phyloP scores from a whole-genome alignment of 176 grass and related monocot species.

The Ampelocalamus luodianensis region DNA sequence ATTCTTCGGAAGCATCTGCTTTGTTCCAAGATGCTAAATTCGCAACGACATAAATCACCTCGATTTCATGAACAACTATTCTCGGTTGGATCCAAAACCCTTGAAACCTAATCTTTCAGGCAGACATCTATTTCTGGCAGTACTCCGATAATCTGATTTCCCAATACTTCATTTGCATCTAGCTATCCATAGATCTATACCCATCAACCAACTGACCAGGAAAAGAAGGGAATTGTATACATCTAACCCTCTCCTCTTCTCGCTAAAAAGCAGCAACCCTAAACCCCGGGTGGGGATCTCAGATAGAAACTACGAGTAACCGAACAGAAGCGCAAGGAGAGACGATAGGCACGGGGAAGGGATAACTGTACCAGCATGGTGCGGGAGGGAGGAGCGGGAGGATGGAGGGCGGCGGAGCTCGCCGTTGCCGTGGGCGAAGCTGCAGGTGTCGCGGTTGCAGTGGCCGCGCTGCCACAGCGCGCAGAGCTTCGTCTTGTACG shows the following conservation, averaged over 20 bases:
- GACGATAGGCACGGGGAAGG: background rate
- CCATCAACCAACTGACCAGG: background rate
- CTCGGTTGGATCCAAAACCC: background rate
- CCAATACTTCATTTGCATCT: background rate
- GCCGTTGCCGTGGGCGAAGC: conserved; percentile 75
- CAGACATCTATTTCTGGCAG: background rate
- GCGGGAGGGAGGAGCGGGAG: conserved; percentile 52
- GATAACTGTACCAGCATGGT: conserved; percentile 12
- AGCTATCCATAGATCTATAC: conserved; percentile 2
- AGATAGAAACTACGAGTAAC: background rate
- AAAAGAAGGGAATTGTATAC: background rate
- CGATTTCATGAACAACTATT: conserved; percentile 13
- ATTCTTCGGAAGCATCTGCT: background rate
- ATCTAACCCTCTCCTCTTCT: background rate
- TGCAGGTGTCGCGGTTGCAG: conserved; percentile 74
- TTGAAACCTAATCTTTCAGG: conserved; percentile 7
- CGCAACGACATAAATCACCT: conserved; percentile 5
- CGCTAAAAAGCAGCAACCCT: conserved; percentile 13
- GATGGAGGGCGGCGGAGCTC: conserved; percentile 64
- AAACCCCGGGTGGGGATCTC: conserved; percentile 26
- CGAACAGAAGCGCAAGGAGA: background rate
- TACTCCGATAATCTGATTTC: background rate
- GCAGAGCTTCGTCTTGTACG: conserved; percentile 94
- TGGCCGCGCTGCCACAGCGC: conserved; percentile 73
- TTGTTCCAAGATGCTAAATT: background rate